These are phyloP conservation scores for Pilaira anomala DNA, from an alignment of 192 early-diverging fungal genomes.

Conservation along the genomic window DNA sequence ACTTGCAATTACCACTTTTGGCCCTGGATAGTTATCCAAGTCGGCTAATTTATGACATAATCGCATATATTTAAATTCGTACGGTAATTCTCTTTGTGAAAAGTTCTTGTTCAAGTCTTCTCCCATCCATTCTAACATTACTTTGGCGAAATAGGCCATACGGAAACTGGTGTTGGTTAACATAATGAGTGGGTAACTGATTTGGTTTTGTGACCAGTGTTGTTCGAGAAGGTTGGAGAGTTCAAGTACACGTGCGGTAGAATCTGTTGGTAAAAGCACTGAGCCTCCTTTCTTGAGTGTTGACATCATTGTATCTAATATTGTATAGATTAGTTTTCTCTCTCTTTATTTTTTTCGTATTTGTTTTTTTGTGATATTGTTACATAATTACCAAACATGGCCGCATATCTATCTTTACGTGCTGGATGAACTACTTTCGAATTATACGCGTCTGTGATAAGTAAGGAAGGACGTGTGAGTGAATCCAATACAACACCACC, in stretches of 20 bases:
- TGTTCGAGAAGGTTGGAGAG: conserved; percentile 85
- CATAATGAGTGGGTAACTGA: conserved; percentile 70
- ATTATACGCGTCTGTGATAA: conserved; percentile 92
- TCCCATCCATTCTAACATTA: conserved; percentile 97
- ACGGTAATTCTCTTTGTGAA: conserved; percentile 75
- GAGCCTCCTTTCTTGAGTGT: conserved; percentile 69
- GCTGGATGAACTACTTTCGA: conserved; percentile 62
- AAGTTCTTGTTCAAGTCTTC: conserved; percentile 72
- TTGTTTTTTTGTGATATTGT: neutral
- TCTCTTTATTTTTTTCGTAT: neutral
- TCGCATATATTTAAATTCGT: conserved; percentile 81
- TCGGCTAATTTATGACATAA: conserved; percentile 68
- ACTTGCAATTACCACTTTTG: conserved; percentile 84
- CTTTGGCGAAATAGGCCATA: conserved; percentile 80
- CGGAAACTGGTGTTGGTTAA: conserved; percentile 72
- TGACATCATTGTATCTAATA: conserved; percentile 58
- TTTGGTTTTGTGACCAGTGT: conserved; percentile 68
- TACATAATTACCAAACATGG: conserved; percentile 62
- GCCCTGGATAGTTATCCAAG: conserved; percentile 62
- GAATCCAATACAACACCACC: conserved; percentile 63
- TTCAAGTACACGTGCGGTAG: conserved; percentile 87
- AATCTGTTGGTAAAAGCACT: conserved; percentile 87
- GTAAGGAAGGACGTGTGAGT: conserved; percentile 76
- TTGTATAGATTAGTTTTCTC: neutral
- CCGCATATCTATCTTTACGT: conserved; percentile 70